These are phyloP conservation scores for Diplosphaera chodatii DNA, from an alignment of 139 green algal genomes.

Conservation along the genomic window DNA sequence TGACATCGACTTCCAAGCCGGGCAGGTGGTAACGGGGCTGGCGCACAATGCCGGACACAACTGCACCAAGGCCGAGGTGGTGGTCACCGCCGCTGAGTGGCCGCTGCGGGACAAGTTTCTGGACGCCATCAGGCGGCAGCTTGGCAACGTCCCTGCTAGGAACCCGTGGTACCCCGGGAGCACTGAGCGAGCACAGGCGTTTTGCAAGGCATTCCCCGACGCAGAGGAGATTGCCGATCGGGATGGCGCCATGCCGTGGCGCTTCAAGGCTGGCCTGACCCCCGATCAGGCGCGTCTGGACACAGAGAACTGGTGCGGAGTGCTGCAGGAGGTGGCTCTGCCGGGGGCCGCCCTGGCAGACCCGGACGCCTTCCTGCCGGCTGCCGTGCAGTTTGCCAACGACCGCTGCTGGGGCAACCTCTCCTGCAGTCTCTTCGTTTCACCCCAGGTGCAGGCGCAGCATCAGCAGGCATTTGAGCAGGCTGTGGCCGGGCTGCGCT, in stretches of 20 bases:
- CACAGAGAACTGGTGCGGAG: constrained; percentile 70
- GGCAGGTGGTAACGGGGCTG: constrained; percentile 47
- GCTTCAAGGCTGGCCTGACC: constrained; percentile 35
- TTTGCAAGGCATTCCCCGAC: constrained; percentile 28
- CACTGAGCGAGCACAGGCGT: constrained; percentile 10
- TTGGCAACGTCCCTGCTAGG: constrained; percentile 16
- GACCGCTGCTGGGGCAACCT: constrained; percentile 62
- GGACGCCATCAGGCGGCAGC: constrained; percentile 24
- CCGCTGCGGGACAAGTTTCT: constrained; percentile 59
- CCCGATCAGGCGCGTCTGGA: constrained; percentile 20
- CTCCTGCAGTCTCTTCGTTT: constrained; percentile 45
- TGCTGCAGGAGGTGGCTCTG: constrained; percentile 71
- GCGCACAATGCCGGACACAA: constrained; percentile 73
- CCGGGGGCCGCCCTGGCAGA: constrained; percentile 23
- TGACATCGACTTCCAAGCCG: constrained; percentile 68
- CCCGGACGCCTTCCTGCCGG: constrained; percentile 41
- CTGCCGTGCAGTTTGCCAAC: constrained; percentile 58
- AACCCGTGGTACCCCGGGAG: constrained; percentile 59
- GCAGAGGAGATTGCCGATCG: constrained; percentile 28
- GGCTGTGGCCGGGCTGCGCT: constrained; percentile 53
- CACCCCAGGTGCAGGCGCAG: constrained; percentile 31
- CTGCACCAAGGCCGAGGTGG: constrained; percentile 68
- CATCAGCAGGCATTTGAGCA: constrained; percentile 34
- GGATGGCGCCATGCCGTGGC: constrained; percentile 28
- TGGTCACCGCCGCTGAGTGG: constrained; percentile 65